These are phyloP conservation scores for Agroathelia rolfsii DNA, from an alignment of 1,284 basidiomycete genomes.

Conservation along the genomic window DNA sequence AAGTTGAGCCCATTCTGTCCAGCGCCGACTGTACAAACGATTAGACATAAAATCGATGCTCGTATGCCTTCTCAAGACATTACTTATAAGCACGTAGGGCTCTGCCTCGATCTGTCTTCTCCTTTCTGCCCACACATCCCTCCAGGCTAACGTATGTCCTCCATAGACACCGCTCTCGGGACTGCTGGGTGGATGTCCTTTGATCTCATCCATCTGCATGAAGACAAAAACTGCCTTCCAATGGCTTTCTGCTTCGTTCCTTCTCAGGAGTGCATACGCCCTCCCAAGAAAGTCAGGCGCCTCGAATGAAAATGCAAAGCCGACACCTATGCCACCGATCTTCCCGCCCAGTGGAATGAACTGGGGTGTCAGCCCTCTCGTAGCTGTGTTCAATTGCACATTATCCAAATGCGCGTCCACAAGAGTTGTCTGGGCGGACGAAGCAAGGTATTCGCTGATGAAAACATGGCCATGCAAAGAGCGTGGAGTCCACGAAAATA, in stretches of 20 bases:
- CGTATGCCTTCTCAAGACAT: too few relatives aligned
- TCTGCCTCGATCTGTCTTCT: constrained; percentile 20
- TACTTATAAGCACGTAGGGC: constrained; percentile 28
- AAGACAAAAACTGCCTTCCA: constrained; percentile 27
- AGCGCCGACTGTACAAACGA: constrained; percentile 42
- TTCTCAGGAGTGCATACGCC: constrained; percentile 29
- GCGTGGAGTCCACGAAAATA: constrained; percentile 28
- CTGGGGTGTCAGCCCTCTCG: too few relatives aligned
- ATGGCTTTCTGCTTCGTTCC: constrained; percentile 15
- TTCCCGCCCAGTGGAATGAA: too few relatives aligned
- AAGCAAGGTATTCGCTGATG: constrained; percentile 20
- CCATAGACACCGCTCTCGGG: constrained; percentile 22
- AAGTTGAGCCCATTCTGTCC: constrained; percentile 44
- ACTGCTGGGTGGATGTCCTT: constrained; percentile 25
- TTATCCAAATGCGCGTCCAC: constrained; percentile 16
- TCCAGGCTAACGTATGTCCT: constrained; percentile 24
- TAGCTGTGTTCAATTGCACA: constrained; percentile 24
- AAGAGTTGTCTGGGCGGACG: constrained; percentile 15
- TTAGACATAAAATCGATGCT: too few relatives aligned
- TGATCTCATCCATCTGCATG: constrained; percentile 20
- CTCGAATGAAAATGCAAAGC: constrained; percentile 30
- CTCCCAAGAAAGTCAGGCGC: constrained; percentile 25
- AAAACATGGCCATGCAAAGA: constrained; percentile 21
- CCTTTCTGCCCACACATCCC: constrained; percentile 17
- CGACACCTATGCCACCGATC: too few relatives aligned